Base-by-base conservation (phyloP, 345 rosid species). In the Garcia nutans region DNA sequence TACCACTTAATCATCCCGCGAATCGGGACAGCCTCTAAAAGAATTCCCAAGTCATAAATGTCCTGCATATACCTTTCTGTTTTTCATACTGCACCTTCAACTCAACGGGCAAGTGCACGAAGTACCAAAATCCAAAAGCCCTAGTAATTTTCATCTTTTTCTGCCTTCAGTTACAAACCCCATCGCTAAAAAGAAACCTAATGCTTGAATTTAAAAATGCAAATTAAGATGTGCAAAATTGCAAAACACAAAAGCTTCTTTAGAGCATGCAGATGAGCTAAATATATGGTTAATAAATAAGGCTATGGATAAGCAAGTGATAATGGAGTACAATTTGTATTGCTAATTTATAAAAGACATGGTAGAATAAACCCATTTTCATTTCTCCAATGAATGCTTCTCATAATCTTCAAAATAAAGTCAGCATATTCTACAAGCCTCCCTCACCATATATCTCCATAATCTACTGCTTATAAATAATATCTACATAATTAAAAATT, bases 181-280 rank as follows among this genome's bases (percentile, higher is more conserved):
- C 78, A 58, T 68, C 44, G 13, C 72, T 11, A 22, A 10, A 24
- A 10, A 42, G 3, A 56, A 55, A 54, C 19, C 22, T 33, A 65
- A 12, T 28, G 26, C 22, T 70, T 55, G 57, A 9, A 26, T 4
- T 73, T 72, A 12, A 15, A 19, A 61, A 44, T 54, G 49, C 62
- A 72, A 13, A 41, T 8, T 49, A n/a, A 62, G 42, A 41, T 41
- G 13, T 60, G 56, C 70, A 59, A 55, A 3, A 37, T 26, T 7
- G 74, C 63, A 58, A n/a, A 31, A 63, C 44, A 66, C 58, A 70
- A 58, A 57, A 73, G 65, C 65, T 71, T 31, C 57, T 73, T 67
- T 47, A 16, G 24, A 17, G 68, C 45, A 69, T 70, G 76, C 57
- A 68, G 55, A 74, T 49, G 66, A 31, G 23, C 8, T 20, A 56